Base-by-base conservation (phyloP, 1,284 basidiomycete genomes). In the Xerocomus amazonicus region DNA sequence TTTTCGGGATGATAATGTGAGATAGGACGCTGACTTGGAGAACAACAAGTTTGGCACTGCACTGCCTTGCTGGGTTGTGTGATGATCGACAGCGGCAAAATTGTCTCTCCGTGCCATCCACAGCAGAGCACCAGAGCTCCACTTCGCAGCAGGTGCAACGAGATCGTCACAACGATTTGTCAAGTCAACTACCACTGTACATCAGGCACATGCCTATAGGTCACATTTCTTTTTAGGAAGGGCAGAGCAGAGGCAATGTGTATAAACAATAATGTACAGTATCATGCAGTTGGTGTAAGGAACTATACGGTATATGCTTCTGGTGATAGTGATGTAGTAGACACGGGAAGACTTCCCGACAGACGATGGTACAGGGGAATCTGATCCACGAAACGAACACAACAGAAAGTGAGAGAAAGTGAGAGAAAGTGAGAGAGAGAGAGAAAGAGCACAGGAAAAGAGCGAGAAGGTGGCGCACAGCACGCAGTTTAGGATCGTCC, bases 251-350 rank as follows among this genome's bases (percentile, higher is more conserved):
- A 50, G 54, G 47, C 48, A 37, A 47, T 43, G 38, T 54, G 48
- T 67, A 64, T 64, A 59, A 53, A 67, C 65, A 64, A 65, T 60
- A 59, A 39, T 67, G 65, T 65, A 65, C 67, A 62, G 52, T 67
- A 63, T 63, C 53, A n/a, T 61, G 62, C 63, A 68, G 40, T 57
- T 58, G 33, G 48, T 59, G 33, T 60, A 59, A 45, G 49, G 32
- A 62, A n/a, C 56, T 68, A 68, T 69, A 68, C 49, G 54, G 66
- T 66, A 68, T 67, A 59, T 52, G 59, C 51, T 66, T 68, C 60
- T 59, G 58, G 46, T 51, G 55, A 54, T 64, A 67, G 59, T 56
- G 60, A 53, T 62, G 67, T 52, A 54, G 45, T 17, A 40, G 50
- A 48, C 48, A 43, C 34, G 33, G 39, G 36, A 54, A 47, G 40